Base-by-base conservation (phyloP, 1,284 basidiomycete genomes). In the Salmacisia buchloeana region DNA sequence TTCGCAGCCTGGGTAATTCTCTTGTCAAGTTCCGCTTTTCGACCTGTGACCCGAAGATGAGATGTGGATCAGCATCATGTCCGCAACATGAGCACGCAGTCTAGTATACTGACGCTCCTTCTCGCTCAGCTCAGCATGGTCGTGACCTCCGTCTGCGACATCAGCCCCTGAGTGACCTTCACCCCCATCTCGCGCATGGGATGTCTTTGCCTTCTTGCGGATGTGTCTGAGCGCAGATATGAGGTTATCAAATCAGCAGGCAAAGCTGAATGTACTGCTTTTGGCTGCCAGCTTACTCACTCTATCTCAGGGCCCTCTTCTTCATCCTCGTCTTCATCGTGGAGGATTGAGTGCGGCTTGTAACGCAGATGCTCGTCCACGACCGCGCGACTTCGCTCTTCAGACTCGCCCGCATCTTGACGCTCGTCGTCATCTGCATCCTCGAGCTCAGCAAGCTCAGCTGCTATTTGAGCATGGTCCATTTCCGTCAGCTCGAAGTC, bases 1-100 rank as follows among this genome's bases (percentile, higher is more conserved):
- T 91, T 91, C n/a, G 92, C 83, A 66, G 92, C 92, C 31, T 87
- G 87, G 65, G 94, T 90, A 69, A 94, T 88, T 73, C 85, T 83
- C 84, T 86, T 86, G 73, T 89, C 87, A 36, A 89, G 80, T 5
- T 85, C 84, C 36, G 85, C 77, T 80, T 87, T 87, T 69, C 81
- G 85, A 2, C 86, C 39, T 46, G 41, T 7, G 10, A 25, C 10
- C n/a, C n/a, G n/a, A n/a, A 15, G 39, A 41, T n/a, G n/a, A n/a
- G n/a, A 41, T 41, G 39, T 15, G n/a, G 18, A 41, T 15, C 18
- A 52, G 46, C 23, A 33, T n/a, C 46, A 52, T n/a, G n/a, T n/a
- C n/a, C 23, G 15, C 45, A 36, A 33, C 6, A 31, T 57, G 29
- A 35, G 33, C 31, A 12, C 54, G 23, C 10, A 56, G 23, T 7